Percentiles rank a stretch among this genome's conserved stretches.
Evolutionary conservation across 768 basidiomycete species (phyloP).

Genomic region (Leccinum subtestaceum): DNA sequence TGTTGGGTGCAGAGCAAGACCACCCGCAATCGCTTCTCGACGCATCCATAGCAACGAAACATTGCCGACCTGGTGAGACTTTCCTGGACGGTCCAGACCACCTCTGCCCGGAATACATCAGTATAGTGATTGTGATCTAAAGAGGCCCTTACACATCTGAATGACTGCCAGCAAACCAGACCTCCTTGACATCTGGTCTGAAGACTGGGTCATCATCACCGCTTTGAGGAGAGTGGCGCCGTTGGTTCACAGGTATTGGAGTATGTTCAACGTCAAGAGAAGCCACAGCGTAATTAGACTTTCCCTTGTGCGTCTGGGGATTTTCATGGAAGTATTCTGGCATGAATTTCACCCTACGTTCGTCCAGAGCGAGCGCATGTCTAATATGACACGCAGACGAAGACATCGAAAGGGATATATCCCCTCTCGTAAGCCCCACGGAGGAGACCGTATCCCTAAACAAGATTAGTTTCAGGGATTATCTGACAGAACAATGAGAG

Average conservation of each 20-base stretch:
- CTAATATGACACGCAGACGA: not conserved
- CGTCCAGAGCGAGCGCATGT: not conserved
- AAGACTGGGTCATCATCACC: not conserved
- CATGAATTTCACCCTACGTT: not conserved
- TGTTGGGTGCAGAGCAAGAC: not conserved
- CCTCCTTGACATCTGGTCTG: not conserved
- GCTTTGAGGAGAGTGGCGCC: not conserved
- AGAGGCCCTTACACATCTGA: not conserved
- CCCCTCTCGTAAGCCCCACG: not conserved
- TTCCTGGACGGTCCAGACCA: not conserved
- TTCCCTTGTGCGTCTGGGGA: not conserved
- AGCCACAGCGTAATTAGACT: not conserved
- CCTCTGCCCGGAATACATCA: not conserved
- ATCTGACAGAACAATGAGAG: not conserved
- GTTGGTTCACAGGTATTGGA: fast-evolving
- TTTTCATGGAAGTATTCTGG: not conserved
- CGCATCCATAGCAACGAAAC: not conserved
- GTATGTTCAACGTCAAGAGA: not conserved
- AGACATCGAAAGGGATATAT: not conserved
- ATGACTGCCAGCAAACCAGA: not conserved
- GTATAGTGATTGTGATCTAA: not conserved
- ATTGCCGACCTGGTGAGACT: not conserved
- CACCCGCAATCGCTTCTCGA: not conserved
- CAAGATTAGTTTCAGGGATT: not conserved
- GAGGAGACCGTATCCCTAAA: not conserved